Evolutionary conservation across 352 stramenopile genomes (phyloP), one percentile per base, ranked within the genome.

Genomic region (Phytophthora melonis): DNA sequence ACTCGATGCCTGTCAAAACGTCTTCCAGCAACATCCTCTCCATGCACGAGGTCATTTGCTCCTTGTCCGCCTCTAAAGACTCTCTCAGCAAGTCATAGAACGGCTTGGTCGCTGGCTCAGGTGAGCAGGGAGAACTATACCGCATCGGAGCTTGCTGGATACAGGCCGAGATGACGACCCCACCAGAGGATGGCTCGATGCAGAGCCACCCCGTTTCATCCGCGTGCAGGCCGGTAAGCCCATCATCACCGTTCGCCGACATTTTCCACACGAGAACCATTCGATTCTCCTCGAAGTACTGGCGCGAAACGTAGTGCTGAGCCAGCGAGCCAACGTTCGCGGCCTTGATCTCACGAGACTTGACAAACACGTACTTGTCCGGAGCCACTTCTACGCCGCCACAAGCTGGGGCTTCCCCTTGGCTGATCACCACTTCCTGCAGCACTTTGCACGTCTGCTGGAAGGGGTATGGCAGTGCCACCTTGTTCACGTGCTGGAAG

Each of bases 241-340:
- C 49, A 10, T 75, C 63, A 34, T 78, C 70, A 11, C 80, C 78
- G 21, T 88, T 68, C 0, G 71, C 79, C 4, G 78, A 71, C 13
- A 76, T 72, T 21, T 80, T 83, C 84, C 81, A 91, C 25, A 89
- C 82, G 1, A 89, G 43, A 60, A 88, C 74, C 49, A 85, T 67
- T 8, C 84, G 78, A n/a, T 83, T 64, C 0, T 50, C 21, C 36
- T 89, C 77, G 5, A 70, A 71, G 43, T 87, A 91, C 30, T 56
- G 55, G 0, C 73, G 72, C 61, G 81, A 81, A n/a, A 88, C 72
- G 70, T 72, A 66, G 0, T 45, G 43, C 49, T 70, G 62, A 16
- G 27, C 56, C 30, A 78, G 18, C 8, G 16, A 19, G 0, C 39
- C 54, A 11, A 27, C 19, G 18, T 59, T 58, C 4, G 19, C 7